These are phyloP conservation scores for Nelumbo lutea DNA, from an alignment of 164 flowering plant genomes.

Conservation along the genomic window DNA sequence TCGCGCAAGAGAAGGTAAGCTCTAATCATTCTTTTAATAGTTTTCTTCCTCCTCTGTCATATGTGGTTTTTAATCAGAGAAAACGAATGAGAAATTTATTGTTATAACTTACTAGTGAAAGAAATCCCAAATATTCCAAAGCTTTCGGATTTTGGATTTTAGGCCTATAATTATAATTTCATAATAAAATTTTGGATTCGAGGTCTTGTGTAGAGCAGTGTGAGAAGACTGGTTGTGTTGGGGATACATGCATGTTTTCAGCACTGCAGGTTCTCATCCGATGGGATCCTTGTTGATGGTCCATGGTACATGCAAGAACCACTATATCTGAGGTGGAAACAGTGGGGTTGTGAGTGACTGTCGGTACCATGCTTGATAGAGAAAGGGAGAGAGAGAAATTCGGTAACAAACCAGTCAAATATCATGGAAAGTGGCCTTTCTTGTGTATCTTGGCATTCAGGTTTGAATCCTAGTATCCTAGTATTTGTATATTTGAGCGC, in stretches of 20 bases:
- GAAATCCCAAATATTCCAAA: no score
- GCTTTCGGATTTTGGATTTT: no score
- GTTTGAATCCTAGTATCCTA: constrained; percentile 26
- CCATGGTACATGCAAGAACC: constrained; percentile 93
- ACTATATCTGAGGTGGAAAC: constrained; percentile 70
- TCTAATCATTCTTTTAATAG: no score
- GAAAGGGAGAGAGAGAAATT: constrained; percentile 56
- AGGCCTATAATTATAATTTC: neutral
- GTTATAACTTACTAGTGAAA: no score
- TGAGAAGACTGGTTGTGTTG: constrained; percentile 76
- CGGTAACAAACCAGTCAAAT: constrained; percentile 66
- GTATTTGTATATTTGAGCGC: no score
- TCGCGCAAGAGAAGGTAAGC: no score
- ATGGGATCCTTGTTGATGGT: constrained; percentile 51
- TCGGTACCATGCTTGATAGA: constrained; percentile 66
- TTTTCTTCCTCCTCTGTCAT: no score
- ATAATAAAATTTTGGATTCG: constrained; percentile 13
- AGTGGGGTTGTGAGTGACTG: constrained; percentile 91
- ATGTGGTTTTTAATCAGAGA: no score
- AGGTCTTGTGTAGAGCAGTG: constrained; percentile 76
- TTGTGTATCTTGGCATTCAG: constrained; percentile 85
- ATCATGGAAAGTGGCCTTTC: constrained; percentile 24
- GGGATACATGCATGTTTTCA: constrained; percentile 59
- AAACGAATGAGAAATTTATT: no score
- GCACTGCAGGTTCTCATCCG: constrained; percentile 63